A percentile compares a stretch with the other conserved stretches of the same genome.
These are phyloP conservation scores for Candolleomyces efflorescens DNA, from an alignment of 768 basidiomycete species.

Conservation along the genomic window DNA sequence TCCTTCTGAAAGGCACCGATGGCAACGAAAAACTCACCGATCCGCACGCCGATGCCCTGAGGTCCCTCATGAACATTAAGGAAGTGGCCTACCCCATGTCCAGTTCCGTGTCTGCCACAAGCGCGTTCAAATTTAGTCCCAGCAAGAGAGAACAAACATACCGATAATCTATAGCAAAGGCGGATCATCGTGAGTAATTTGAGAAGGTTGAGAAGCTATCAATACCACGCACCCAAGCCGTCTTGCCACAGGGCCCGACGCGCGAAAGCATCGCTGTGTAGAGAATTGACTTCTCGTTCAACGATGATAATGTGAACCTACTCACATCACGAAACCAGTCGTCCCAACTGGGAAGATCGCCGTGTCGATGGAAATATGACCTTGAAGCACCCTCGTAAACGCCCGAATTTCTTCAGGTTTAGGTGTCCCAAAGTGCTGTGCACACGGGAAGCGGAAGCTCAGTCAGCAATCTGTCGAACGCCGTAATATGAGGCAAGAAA, in stretches of 20 bases:
- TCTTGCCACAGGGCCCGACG: conserved; percentile 80
- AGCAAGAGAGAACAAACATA: conserved; percentile 17
- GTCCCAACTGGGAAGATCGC: conserved; percentile 81
- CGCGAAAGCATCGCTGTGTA: conserved; percentile 71
- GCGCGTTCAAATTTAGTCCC: neutral
- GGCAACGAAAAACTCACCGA: conserved; percentile 25
- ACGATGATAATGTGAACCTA: neutral
- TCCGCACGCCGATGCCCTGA: conserved; percentile 59
- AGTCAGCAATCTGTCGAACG: neutral
- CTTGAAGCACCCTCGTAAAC: conserved; percentile 89
- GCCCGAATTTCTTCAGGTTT: conserved; percentile 78
- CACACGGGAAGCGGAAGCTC: neutral
- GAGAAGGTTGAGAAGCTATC: neutral
- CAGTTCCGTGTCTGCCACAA: conserved; percentile 78
- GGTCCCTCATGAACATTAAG: conserved; percentile 91
- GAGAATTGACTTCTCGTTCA: neutral
- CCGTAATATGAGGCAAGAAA: neutral
- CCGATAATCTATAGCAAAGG: conserved; percentile 49
- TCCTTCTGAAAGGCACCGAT: neutral
- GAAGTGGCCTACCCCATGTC: conserved; percentile 93
- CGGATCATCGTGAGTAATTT: neutral
- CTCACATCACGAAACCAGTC: conserved; percentile 48
- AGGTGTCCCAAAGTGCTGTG: conserved; percentile 84
- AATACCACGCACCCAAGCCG: conserved; percentile 61
- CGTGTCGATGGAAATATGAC: conserved; percentile 86